Evolutionary conservation across 495 filamentous ascomycete species (phyloP), one percentile per base, ranked within the genome.

Genomic region (Symbiotaphrina buchneri): DNA sequence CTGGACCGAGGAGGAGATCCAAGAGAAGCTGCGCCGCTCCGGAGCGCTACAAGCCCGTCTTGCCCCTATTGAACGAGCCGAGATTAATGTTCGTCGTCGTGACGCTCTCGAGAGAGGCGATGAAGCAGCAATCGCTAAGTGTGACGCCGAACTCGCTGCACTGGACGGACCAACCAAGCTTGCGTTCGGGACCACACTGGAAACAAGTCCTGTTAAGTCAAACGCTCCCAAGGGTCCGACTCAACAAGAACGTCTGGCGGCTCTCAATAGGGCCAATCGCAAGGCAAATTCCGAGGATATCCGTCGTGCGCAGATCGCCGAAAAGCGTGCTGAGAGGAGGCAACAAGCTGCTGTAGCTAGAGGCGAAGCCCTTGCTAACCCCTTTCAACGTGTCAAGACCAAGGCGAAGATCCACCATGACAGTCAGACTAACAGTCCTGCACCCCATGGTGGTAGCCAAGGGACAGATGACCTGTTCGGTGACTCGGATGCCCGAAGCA

Each of bases 1-100:
- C 18, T 92, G 85, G 59, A 90, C 75, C 10, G 66, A 74, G 18
- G 66, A 65, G 14, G 83, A 93, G 45, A 53, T 95, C 33, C 64
- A 68, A 27, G 64, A 68, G 33, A 85, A 84, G 47, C 56, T 95
- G 30, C 58, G 61, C 25, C 71, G 71, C 23, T 68, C 76, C 28
- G 68, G 71, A 33, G 54, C 54, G 7, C 46, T 76, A 6, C 61
- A 70, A 30, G 51, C 55, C 21, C 74, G 72, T 41, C 63, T 55
- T 38, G 59, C 61, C n/a, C 53, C 65, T 28, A 52, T 67, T 29
- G 68, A 75, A 32, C 76, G 74, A 18, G 56, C 69, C 13, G 56
- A 65, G 11, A 43, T 84, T 3, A 56, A 59, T 21, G 58, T 63
- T 31, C 54, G 65, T 21, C 53, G 82, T 21, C 65, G 74, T 33